Evolutionary conservation across 352 stramenopile genomes (phyloP).

Genomic region (Elongisporangium senticosum): DNA sequence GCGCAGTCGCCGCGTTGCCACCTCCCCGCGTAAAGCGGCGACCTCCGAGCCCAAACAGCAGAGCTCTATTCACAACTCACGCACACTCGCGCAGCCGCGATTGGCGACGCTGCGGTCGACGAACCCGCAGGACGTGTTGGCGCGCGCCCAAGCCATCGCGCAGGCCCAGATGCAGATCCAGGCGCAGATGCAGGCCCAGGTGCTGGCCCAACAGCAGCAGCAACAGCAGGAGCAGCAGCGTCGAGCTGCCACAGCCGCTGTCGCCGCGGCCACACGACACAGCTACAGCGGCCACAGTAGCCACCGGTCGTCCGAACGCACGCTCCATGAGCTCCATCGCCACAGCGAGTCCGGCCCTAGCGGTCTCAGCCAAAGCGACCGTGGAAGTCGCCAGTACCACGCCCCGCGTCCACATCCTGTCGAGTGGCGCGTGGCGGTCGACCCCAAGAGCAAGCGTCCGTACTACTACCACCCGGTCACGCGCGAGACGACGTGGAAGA

Average conservation of each 20-base stretch:
- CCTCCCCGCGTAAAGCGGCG: not conserved
- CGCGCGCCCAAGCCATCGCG: conserved; percentile 21
- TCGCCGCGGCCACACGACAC: not conserved
- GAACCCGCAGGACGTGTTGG: conserved; percentile 14
- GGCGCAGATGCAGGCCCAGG: conserved; percentile 22
- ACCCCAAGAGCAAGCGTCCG: conserved; percentile 83
- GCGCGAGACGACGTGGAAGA: conserved; percentile 97
- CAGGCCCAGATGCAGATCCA: conserved; percentile 24
- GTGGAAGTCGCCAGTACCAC: not conserved
- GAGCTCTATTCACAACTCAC: not conserved
- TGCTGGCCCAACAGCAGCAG: conserved; percentile 1
- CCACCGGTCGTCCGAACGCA: conserved; percentile 1
- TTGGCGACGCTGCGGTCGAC: not conserved
- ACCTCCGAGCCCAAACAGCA: not conserved
- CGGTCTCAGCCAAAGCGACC: not conserved
- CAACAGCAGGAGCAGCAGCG: conserved; percentile 4
- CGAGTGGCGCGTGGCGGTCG: conserved; percentile 73
- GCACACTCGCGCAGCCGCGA: not conserved
- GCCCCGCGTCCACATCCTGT: conserved; percentile 14
- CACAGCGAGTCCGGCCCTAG: conserved; percentile 3
- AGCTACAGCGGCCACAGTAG: not conserved
- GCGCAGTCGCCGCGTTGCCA: not conserved
- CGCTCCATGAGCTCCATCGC: conserved; percentile 1
- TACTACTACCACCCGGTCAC: conserved; percentile 97
- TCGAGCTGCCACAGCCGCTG: conserved; percentile 11